Conservation (phyloP, 306 rosid genomes). For the Crataegus laevigata region DNA sequence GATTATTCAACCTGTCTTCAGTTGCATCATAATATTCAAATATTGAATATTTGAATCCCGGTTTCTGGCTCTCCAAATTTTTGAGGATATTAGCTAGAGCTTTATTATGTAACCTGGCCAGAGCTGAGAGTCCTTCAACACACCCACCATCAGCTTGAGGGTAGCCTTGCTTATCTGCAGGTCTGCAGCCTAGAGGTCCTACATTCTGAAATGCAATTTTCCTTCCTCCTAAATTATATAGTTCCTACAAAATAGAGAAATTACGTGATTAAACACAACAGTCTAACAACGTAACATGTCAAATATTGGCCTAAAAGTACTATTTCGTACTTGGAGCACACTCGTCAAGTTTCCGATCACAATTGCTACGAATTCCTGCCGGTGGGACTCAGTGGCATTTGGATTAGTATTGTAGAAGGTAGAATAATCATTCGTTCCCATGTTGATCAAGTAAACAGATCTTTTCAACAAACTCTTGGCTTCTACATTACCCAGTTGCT, state of each 20-base stretch:
- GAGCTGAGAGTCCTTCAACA: conserved; percentile 12
- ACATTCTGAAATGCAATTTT: conserved; percentile 34
- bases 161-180: background rate
- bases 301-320: too few relatives aligned
- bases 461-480: too few relatives aligned
- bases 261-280: background rate
- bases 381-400: too few relatives aligned
- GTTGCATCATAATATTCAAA: background rate
- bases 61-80: conserved; percentile 20
- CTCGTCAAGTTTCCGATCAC: too few relatives aligned
- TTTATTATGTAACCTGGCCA: conserved; percentile 24
- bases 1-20: conserved; percentile 17
- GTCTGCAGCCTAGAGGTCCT: conserved; percentile 32
- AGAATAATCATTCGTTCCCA: too few relatives aligned
- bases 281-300: too few relatives aligned
- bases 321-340: too few relatives aligned
- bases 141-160: too few relatives aligned
- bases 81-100: conserved; percentile 24
- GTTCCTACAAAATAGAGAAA: conserved; percentile 18
- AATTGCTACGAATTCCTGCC: too few relatives aligned
- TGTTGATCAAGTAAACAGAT: too few relatives aligned
- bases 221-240: conserved; percentile 41
- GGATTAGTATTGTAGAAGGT: too few relatives aligned
- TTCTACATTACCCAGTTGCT: too few relatives aligned
- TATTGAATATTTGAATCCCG: conserved; percentile 46